Percentiles rank a stretch among this genome's conserved stretches.
phyloP scores from a whole-genome alignment of 306 rosid genomes.

The Quercus mongolica region DNA sequence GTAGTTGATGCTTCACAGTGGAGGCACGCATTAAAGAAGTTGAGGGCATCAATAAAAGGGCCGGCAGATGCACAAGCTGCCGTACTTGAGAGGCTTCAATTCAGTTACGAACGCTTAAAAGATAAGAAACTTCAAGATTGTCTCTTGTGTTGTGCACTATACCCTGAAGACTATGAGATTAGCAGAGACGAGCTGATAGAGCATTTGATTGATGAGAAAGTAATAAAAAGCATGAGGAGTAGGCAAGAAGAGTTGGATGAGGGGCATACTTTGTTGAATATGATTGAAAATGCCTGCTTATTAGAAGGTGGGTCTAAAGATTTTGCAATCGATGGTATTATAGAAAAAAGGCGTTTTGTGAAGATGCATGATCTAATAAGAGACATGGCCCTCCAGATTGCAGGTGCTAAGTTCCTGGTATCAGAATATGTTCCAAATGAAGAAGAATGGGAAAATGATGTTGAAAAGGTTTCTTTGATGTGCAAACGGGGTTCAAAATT shows the following conservation, averaged over 20 bases:
- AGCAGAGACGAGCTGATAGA: constrained; percentile 21
- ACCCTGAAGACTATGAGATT: constrained; percentile 25
- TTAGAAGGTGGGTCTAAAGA: not conserved
- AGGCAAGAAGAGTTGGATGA: constrained; percentile 17
- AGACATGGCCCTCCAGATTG: constrained; percentile 1
- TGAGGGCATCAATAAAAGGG: not conserved
- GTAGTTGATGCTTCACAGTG: not conserved
- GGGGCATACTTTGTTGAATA: constrained; percentile 21
- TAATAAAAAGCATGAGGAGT: constrained; percentile 19
- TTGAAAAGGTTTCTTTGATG: too few relatives aligned
- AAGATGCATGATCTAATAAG: constrained; percentile 17
- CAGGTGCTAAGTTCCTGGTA: too few relatives aligned
- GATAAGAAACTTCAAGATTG: not conserved
- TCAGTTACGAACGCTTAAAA: constrained; percentile 16
- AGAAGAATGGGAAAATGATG: too few relatives aligned
- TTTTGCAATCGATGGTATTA: too few relatives aligned
- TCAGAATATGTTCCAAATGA: too few relatives aligned
- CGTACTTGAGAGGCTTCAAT: constrained; percentile 13
- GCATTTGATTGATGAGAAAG: constrained; percentile 19
- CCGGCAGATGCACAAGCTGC: constrained; percentile 10
- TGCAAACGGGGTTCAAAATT: rapidly evolving
- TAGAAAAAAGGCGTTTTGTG: not conserved
- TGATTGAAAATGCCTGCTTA: not conserved
- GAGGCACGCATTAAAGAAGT: constrained; percentile 9
- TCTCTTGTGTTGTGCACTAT: constrained; percentile 24